Evolutionary conservation across 2,329 filamentous ascomycete genomes (phyloP), one percentile per base, ranked within the genome.

Genomic region (Trichoderma pleuroti): DNA sequence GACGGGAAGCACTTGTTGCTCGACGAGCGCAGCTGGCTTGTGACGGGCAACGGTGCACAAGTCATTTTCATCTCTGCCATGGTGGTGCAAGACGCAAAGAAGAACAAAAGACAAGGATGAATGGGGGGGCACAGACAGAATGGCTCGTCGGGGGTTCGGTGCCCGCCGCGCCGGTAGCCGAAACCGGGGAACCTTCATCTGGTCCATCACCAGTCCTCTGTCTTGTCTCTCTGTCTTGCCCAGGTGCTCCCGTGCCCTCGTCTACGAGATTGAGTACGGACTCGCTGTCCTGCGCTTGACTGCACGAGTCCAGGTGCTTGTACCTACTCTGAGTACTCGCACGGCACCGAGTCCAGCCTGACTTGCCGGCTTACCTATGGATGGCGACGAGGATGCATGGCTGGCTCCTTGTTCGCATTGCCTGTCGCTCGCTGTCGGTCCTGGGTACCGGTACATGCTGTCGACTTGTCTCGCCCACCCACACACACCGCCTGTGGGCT

Each of bases 401-500:
- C 30, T 26, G 32, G 21, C 52, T 62, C 61, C 30, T 18, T 42
- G 49, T 36, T 61, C 61, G 30, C 54, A n/a, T 21, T 62, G n/a
- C n/a, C n/a, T n/a, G 42, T 71, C 54, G 18, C 62, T 49, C 26
- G 21, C 52, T 42, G 39, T 16, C n/a, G 18, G 39, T n/a, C 39
- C 39, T 42, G n/a, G 16, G 54, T 57, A 57, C 54, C 54, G 54
- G 54, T 57, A 57, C 54, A 30, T 71, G 59, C 10, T 34, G 26
- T 30, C 49, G 32, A 49, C 59, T 52, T 56, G 63, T 69, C 56
- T 65, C 61, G 54, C 36, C 42, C 59, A 60, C 63, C 72, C 73
- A 75, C 73, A 74, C 77, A 78, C 78, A 79, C 78, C 79, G 78
- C 78, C 74, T 77, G 74, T 76, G 78, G 75, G 74, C 76, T 76